Percentiles rank a stretch among this genome's conserved stretches.
Conservation (phyloP, 768 basidiomycete genomes). For the Hericium coralloides region DNA sequence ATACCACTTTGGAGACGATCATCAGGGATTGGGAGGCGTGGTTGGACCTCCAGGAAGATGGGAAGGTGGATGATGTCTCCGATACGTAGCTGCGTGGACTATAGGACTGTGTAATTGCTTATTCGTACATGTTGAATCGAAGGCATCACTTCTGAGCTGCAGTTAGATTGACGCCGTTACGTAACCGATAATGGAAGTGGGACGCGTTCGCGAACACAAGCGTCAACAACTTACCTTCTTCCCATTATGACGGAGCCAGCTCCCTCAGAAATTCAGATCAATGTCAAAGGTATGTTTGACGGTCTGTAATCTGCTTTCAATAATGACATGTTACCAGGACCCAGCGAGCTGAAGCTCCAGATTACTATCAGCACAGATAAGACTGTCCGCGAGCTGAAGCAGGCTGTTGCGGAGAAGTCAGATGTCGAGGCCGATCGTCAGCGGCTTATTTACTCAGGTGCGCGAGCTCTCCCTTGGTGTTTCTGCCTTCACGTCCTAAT, state of each 20-base stretch:
- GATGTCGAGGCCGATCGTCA: conserved; percentile 84
- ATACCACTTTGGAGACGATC: background rate
- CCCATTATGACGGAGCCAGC: conserved; percentile 1
- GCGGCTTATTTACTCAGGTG: conserved; percentile 87
- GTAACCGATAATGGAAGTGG: background rate
- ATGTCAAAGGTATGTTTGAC: conserved; percentile 49
- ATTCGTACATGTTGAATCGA: no score
- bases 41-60: background rate
- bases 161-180: background rate
- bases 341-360: conserved; percentile 88
- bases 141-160: no score
- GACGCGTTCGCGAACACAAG: background rate
- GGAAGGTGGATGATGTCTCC: no score
- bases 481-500: background rate
- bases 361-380: conserved; percentile 76
- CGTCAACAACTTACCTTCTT: background rate
- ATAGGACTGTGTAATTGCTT: no score
- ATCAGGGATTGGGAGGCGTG: conserved; percentile 3
- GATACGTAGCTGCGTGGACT: no score
- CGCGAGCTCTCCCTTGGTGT: conserved; percentile 14
- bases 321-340: conserved; percentile 37
- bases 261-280: conserved; percentile 49
- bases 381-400: conserved; percentile 86
- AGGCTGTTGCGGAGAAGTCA: conserved; percentile 76
- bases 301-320: background rate